Evolutionary conservation across 345 rosid species (phyloP).

Genomic region (Citrus hindsii): DNA sequence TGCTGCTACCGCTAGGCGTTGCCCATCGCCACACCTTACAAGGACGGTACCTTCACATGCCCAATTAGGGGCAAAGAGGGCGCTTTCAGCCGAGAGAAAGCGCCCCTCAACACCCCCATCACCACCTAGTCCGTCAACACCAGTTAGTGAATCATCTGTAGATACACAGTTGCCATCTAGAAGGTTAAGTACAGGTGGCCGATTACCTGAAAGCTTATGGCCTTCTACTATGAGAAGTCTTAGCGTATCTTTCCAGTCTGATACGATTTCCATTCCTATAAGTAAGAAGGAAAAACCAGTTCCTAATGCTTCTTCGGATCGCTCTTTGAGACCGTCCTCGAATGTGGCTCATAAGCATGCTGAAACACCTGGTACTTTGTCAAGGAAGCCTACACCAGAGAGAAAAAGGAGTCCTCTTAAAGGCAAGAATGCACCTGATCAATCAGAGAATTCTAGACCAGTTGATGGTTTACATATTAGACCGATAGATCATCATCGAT

Average conservation of each 20-base stretch:
- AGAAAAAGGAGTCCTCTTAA: constrained; percentile 77
- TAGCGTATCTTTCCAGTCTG: constrained; percentile 92
- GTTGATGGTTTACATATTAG: constrained; percentile 59
- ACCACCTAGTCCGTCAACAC: constrained; percentile 63
- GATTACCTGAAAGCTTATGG: constrained; percentile 91
- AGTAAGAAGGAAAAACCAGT: constrained; percentile 81
- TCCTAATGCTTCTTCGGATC: constrained; percentile 51
- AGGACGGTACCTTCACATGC: constrained; percentile 49
- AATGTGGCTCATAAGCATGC: constrained; percentile 69
- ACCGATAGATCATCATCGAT: constrained; percentile 85
- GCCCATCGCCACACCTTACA: constrained; percentile 67
- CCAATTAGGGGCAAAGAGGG: constrained; percentile 61
- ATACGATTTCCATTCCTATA: constrained; percentile 72
- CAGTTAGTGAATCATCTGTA: constrained; percentile 59
- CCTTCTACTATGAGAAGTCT: constrained; percentile 99
- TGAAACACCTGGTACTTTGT: constrained; percentile 41
- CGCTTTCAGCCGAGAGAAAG: constrained; percentile 82
- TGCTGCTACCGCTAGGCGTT: constrained; percentile 45
- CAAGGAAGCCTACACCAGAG: constrained; percentile 76
- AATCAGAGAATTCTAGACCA: constrained; percentile 92
- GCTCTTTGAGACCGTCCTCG: constrained; percentile 80
- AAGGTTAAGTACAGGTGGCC: constrained; percentile 57
- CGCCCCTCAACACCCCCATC: constrained; percentile 81
- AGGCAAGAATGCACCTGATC: constrained; percentile 79
- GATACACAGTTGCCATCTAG: constrained; percentile 53